Evolutionary conservation across 1,284 basidiomycete genomes (phyloP), one percentile per base, ranked within the genome.

Genomic region (Cutaneotrichosporon cyanovorans): DNA sequence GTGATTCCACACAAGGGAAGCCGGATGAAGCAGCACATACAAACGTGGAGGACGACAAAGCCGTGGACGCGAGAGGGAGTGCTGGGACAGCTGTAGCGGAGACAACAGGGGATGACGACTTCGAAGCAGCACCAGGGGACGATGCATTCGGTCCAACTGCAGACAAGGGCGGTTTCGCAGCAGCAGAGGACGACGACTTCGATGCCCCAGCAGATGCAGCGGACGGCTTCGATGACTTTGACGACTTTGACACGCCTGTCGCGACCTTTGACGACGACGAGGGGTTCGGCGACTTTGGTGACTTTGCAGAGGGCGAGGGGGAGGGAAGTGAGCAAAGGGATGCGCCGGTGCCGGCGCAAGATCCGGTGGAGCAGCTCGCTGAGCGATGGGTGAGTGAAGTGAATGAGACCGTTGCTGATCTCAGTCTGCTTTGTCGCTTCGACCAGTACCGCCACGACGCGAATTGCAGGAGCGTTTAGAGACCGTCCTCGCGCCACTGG

Each of bases 281-380:
- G 45, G 71, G 60, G 14, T 71, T 73, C 52, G 71, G 69, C 2
- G 73, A 90, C 61, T 91, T 91, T 74, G 87, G 84, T 46, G 87
- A 87, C 38, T 74, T 71, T 41, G 66, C 62, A 35, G 66, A 66
- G 54, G 80, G 75, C 14, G 76, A 76, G 45, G 66, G 66, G 8
- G 59, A 45, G 46, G 62, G 61, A 2, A 16, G 25, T 28, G 8
- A 12, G 25, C 25, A 28, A 12, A 7, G 25, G 25, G 12, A 12
- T 38, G 32, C 33, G 25, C 44, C 52, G 37, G 63, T 74, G 53
- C 69, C 75, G 37, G 76, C 73, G 8, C 70, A 77, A 33, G 76
- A 77, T 40, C 71, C 68, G n/a, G 32, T 25, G 10, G 30, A 22
- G 21, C 20, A 21, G 7, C n/a, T 19, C 22, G 21, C 37, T 9